phyloP scores from a whole-genome alignment of 768 basidiomycete species.

The Erythrobasidium yunnanense region DNA sequence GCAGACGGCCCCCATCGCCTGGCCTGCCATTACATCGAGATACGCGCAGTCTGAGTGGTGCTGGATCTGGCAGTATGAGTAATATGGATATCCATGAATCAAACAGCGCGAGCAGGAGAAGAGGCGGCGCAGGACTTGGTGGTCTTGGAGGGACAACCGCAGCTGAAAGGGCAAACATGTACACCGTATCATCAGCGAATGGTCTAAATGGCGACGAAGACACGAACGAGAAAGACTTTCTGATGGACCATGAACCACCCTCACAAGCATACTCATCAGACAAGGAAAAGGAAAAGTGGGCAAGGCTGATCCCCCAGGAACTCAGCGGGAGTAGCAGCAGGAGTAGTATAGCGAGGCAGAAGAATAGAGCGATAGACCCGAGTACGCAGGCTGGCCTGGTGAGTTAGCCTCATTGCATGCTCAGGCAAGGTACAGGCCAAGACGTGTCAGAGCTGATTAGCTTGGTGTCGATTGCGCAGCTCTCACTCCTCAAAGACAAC shows the following conservation, averaged over 20 bases:
- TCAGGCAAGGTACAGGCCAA: not conserved
- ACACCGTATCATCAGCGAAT: not conserved
- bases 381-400: not conserved
- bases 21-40: constrained; percentile 22
- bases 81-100: not conserved
- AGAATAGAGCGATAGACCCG: not conserved
- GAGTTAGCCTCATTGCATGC: not conserved
- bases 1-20: constrained; percentile 1
- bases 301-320: constrained; percentile 16
- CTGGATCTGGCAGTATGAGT: not conserved
- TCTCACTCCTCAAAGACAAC: constrained; percentile 19
- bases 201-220: not conserved
- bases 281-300: constrained; percentile 25
- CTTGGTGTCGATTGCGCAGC: not conserved
- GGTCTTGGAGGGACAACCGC: not conserved
- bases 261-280: not conserved
- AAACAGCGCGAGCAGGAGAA: not conserved
- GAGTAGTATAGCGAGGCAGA: not conserved
- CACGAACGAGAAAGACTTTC: constrained; percentile 22
- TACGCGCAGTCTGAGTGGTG: not conserved
- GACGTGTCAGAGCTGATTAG: not conserved
- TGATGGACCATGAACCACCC: not conserved
- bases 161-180: not conserved
- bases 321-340: not conserved
- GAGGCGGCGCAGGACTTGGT: not conserved